Evolutionary conservation across 164 flowering plant species (phyloP).

Genomic region (Euptelea pleiosperma): DNA sequence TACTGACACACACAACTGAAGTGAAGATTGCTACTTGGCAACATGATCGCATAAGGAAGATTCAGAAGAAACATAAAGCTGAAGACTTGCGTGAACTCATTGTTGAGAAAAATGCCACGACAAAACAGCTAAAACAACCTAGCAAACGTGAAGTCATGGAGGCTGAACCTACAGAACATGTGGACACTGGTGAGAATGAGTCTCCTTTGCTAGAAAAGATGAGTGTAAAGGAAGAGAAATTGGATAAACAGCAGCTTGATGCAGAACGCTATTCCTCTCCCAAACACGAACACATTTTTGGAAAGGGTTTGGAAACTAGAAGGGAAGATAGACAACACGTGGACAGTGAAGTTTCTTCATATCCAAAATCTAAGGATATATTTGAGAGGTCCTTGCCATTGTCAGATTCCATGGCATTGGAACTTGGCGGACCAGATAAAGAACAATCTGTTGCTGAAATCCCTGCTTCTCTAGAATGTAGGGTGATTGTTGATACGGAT

Average conservation of each 20-base stretch:
- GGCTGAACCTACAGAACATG: conserved; percentile 7
- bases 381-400: conserved; percentile 1
- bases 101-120: conserved; percentile 5
- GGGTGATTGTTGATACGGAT: too few species aligned
- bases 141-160: conserved; percentile 5
- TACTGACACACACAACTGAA: conserved; percentile 57
- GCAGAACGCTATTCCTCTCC: too few species aligned
- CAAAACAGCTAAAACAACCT: conserved; percentile 8
- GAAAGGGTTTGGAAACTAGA: conserved; percentile 1
- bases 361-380: neutral
- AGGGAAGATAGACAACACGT: neutral
- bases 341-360: neutral
- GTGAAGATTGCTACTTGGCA: conserved; percentile 44
- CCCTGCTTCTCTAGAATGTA: neutral
- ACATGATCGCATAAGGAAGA: conserved; percentile 20
- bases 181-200: conserved; percentile 9
- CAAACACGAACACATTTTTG: too few species aligned
- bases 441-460: neutral
- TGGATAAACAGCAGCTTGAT: conserved; percentile 3
- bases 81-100: conserved; percentile 29
- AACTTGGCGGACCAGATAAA: neutral
- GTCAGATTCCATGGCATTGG: conserved; percentile 1
- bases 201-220: conserved; percentile 4
- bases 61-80: conserved; percentile 29
- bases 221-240: conserved; percentile 3